phyloP scores from a whole-genome alignment of 1,284 basidiomycete genomes.

The Ceratobasidium sp. region DNA sequence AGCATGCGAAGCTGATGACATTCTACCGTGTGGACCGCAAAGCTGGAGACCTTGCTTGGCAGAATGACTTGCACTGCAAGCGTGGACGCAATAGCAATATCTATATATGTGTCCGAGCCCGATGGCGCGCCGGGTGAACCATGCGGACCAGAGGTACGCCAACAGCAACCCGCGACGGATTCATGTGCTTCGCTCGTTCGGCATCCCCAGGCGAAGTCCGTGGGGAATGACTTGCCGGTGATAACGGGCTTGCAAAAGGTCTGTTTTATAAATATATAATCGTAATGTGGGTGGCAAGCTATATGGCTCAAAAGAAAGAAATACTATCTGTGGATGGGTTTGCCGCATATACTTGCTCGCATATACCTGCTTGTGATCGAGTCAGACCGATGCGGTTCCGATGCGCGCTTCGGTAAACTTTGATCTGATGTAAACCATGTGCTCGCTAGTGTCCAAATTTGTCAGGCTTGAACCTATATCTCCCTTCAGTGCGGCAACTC shows the following conservation, averaged over 20 bases:
- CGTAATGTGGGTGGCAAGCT: too few relatives aligned
- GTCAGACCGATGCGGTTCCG: conserved; percentile 5
- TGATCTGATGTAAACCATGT: conserved; percentile 38
- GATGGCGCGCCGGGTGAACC: not conserved
- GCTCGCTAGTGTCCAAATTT: conserved; percentile 8
- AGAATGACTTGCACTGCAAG: conserved; percentile 5
- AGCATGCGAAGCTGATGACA: not conserved
- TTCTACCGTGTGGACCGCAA: not conserved
- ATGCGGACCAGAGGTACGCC: not conserved
- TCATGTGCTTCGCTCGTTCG: conserved; percentile 5
- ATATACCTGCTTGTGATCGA: not conserved
- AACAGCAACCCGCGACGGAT: not conserved
- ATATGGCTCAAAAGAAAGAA: too few relatives aligned
- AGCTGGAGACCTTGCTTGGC: not conserved
- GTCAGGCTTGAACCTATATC: not conserved
- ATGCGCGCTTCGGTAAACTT: conserved; percentile 9
- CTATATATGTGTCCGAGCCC: not conserved
- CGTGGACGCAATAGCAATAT: not conserved
- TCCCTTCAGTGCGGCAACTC: not conserved
- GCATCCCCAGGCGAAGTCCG: not conserved
- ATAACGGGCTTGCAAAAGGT: too few relatives aligned
- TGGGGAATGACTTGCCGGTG: not conserved
- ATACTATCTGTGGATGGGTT: too few relatives aligned
- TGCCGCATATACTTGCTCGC: too few relatives aligned
- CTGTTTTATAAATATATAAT: too few relatives aligned